Percentiles rank a stretch among this genome's conserved stretches.
Conservation (phyloP, 768 basidiomycete genomes). For the Trametes cingulata region DNA sequence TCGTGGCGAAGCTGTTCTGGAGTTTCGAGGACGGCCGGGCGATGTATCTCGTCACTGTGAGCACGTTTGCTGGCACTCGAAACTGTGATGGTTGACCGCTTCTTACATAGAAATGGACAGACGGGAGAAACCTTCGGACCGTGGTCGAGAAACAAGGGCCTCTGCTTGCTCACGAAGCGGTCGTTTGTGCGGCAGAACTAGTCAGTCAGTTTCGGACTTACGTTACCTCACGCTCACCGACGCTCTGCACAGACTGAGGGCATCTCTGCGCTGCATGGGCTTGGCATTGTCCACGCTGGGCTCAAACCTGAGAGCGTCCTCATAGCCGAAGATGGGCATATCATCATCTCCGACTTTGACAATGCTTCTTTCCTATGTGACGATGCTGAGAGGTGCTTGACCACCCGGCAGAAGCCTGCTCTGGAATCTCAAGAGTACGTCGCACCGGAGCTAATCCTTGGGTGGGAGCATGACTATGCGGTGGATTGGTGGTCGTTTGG, state of each 20-base stretch:
- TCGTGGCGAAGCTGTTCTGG: constrained; percentile 42
- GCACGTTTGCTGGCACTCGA: constrained; percentile 1
- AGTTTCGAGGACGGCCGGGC: constrained; percentile 42
- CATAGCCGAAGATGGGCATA: constrained; percentile 47
- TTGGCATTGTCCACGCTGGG: constrained; percentile 49
- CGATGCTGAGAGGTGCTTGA: background rate
- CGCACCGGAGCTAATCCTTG: constrained; percentile 56
- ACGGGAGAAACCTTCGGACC: constrained; percentile 1
- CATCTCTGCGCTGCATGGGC: constrained; percentile 44
- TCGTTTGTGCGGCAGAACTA: constrained; percentile 51
- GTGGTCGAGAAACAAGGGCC: constrained; percentile 30
- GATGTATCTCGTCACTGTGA: constrained; percentile 44
- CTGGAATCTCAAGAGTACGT: constrained; percentile 32
- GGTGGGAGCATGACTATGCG: constrained; percentile 52
- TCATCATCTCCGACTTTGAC: constrained; percentile 47
- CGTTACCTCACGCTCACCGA: background rate
- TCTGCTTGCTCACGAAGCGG: constrained; percentile 37
- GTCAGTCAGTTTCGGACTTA: constrained; percentile 32
- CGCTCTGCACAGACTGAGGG: constrained; percentile 36
- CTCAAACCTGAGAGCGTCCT: constrained; percentile 47
- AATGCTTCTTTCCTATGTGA: constrained; percentile 29
- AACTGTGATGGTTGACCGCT: too few species aligned
- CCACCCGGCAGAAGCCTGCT: background rate
- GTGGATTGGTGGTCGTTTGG: constrained; percentile 67
- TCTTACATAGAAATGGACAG: constrained; percentile 6